Evolutionary conservation across 371 early-diverging fungal species (phyloP).

Genomic region (Mycotypha africana): DNA sequence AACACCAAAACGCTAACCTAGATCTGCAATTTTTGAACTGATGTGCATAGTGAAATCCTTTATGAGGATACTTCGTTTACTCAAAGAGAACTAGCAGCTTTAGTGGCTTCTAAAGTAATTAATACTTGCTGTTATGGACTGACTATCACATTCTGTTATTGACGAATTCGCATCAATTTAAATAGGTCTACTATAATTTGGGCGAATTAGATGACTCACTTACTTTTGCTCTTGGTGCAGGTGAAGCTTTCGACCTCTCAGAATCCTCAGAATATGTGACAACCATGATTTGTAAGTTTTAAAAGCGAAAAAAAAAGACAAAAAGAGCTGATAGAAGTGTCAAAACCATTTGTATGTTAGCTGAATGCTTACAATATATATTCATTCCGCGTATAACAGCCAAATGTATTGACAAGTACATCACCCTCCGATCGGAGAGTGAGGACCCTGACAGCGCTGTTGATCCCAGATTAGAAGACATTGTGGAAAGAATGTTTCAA

Average conservation of each 20-base stretch:
- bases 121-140: too few species aligned
- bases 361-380: too few species aligned
- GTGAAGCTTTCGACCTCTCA: constrained; percentile 75
- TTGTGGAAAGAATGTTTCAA: constrained; percentile 92
- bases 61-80: constrained; percentile 86
- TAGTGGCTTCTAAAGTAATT: constrained; percentile 92
- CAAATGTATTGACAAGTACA: constrained; percentile 93
- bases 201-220: constrained; percentile 95
- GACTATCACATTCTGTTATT: too few species aligned
- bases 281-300: constrained; percentile 81
- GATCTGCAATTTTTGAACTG: not conserved
- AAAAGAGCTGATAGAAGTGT: too few species aligned
- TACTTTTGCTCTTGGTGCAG: constrained; percentile 94
- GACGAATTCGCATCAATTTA: not conserved
- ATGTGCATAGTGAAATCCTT: constrained; percentile 71
- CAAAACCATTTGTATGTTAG: too few species aligned
- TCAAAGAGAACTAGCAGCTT: constrained; percentile 85
- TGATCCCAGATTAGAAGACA: constrained; percentile 75
- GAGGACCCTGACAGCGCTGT: constrained; percentile 48
- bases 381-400: constrained; percentile 29
- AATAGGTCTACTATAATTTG: constrained; percentile 88
- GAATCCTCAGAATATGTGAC: constrained; percentile 85
- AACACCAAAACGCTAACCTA: too few species aligned
- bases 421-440: constrained; percentile 58
- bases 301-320: not conserved